Percentiles rank a stretch among this genome's conserved stretches.
Conservation (phyloP, 2,329 filamentous ascomycete genomes). For the Aureobasidium sp. region DNA sequence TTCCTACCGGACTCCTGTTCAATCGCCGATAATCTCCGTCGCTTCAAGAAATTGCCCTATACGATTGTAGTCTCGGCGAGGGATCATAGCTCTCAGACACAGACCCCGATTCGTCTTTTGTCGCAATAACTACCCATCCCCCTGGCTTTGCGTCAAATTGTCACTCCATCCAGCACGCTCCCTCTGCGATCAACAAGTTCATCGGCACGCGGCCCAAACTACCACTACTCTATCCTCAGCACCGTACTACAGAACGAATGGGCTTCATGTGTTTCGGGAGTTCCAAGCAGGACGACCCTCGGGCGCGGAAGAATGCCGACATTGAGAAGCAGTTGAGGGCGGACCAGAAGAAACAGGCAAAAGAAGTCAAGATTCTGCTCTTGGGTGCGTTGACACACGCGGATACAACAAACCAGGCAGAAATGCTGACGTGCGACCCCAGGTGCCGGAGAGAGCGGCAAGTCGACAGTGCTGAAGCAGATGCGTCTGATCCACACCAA, state of each 20-base stretch:
- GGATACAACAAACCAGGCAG: background rate
- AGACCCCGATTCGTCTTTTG: background rate
- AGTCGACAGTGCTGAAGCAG: conserved; percentile 96
- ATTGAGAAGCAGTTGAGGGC: conserved; percentile 79
- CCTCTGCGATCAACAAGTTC: background rate
- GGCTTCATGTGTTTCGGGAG: conserved; percentile 46
- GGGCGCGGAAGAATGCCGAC: conserved; percentile 51
- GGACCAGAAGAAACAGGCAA: conserved; percentile 79
- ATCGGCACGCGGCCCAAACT: background rate
- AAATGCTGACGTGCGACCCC: conserved; percentile 24
- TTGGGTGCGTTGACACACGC: conserved; percentile 55
- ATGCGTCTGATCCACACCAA: conserved; percentile 97
- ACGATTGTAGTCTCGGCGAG: background rate
- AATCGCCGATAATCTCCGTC: background rate
- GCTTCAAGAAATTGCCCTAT: background rate
- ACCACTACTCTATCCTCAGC: background rate
- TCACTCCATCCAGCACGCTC: background rate
- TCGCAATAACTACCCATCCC: background rate
- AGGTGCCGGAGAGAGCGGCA: conserved; percentile 94
- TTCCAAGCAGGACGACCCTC: conserved; percentile 40
- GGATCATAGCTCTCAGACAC: conserved; percentile 8
- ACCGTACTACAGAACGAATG: background rate
- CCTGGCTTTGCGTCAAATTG: conserved; percentile 1
- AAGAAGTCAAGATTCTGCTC: conserved; percentile 88
- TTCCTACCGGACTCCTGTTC: background rate